Base-by-base conservation (phyloP, 345 rosid genomes). In the Capsella bursapastoris region DNA sequence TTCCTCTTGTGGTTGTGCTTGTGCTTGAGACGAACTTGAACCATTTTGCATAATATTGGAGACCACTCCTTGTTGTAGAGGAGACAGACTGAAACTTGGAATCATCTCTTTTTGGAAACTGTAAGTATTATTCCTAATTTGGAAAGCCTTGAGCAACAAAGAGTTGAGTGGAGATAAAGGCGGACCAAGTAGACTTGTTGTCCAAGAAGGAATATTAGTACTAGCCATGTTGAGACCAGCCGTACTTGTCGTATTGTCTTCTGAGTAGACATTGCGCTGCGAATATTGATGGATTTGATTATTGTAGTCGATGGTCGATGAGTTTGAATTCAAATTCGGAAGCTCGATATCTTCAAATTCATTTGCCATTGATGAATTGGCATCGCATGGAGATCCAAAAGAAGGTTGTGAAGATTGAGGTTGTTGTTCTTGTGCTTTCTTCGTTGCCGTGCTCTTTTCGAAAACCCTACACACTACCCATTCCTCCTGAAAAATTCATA, bases 381-480 rank as follows among this genome's bases (percentile, higher is more conserved):
- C 83, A 72, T 91, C 90, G 50, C 88, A 87, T 55, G 90, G 95
- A 64, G 97, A 91, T 58, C 80, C 97, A 35, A 79, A 82, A 18
- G 97, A 91, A 71, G 84, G 90, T 64, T 84, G 88, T 6, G 90
- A 83, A 16, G 92, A 84, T 76, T 79, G 82, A 38, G 83, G 64
- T 48, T 83, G 86, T 41, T 84, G 94, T 58, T 78, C 81, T 53
- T 84, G 89, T 66, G 81, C 84, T 74, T 86, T 95, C 51, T 71
- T 84, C 38, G 77, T 77, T 18, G 80, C 35, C 31, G 85, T 40
- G 69, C 81, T 87, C 82, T 93, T 93, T 52, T 90, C 78, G 64
- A 93, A 93, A 11, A 93, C 82, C 78, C 98, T 86, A 76, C 91
- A 89, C 16, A 93, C 93, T 48, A 89, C 98, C 98, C 98, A 93